Percentiles rank a stretch among this genome's conserved stretches.
phyloP scores from a whole-genome alignment of 768 basidiomycete species.

The Macrolepiota dolichaula region DNA sequence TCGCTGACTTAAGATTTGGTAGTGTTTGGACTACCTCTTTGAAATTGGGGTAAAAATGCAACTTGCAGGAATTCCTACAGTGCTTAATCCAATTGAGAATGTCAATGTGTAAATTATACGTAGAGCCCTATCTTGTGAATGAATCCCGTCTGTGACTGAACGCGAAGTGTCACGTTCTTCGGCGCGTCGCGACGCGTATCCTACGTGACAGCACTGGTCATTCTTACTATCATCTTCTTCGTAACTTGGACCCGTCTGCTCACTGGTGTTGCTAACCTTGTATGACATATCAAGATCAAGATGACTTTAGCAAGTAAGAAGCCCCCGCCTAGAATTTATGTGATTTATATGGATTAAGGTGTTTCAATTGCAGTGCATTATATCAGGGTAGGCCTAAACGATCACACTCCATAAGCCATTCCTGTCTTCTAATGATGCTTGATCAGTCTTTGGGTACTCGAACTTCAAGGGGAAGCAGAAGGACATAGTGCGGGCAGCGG shows the following conservation, averaged over 20 bases:
- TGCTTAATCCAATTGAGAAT: slow-evolving; percentile 21
- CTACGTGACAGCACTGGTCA: background rate
- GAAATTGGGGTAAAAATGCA: slow-evolving; percentile 87
- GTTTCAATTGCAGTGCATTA: background rate
- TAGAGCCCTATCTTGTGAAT: background rate
- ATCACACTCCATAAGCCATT: background rate
- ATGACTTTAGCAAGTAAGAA: background rate
- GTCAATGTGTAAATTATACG: too few species aligned
- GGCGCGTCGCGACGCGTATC: too few species aligned
- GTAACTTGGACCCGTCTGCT: background rate
- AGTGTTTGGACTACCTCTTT: slow-evolving; percentile 90
- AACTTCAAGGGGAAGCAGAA: slow-evolving; percentile 76
- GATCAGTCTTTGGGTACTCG: slow-evolving; percentile 63
- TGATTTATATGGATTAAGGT: background rate
- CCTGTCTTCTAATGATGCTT: background rate
- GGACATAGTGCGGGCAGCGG: slow-evolving; percentile 69
- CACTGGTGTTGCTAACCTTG: background rate
- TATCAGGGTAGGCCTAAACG: background rate
- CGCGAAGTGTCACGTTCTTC: background rate
- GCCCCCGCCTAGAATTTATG: background rate
- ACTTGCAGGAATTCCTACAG: slow-evolving; percentile 53
- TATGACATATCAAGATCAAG: background rate
- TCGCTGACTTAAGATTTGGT: background rate
- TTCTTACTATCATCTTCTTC: background rate
- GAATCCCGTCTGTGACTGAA: background rate